Base-by-base conservation (phyloP, 495 filamentous ascomycete genomes). In the Xylaria flabelliformis region DNA sequence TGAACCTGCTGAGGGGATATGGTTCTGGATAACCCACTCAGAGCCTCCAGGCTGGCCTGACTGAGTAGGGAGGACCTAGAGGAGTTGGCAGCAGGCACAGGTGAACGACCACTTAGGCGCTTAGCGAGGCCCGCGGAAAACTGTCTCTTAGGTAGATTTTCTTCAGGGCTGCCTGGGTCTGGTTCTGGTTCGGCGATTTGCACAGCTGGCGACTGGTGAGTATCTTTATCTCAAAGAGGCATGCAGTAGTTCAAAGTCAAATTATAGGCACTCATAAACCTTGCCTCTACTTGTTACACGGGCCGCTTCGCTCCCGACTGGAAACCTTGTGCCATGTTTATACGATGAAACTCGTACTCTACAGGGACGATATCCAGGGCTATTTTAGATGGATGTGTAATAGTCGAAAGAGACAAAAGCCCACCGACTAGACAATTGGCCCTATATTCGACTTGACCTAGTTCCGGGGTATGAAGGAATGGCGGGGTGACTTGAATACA, bases 151-250 rank as follows among this genome's bases (percentile, higher is more conserved):
- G 75, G 74, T 24, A 74, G 77, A 46, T 66, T 56, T 46, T 86
- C 85, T 32, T 86, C 84, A n/a, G 70, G 65, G 42, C 74, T 70
- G 51, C 66, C 53, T 12, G 74, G 70, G 19, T 73, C 74, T 51
- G 75, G 73, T 65, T 82, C 80, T 26, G 84, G 84, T 74, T 85
- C 85, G 44, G 84, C 83, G 64, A 86, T 86, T 51, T 85, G 83
- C 41, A 86, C 85, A 62, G 83, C 85, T 86, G 67, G 59, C 32
- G 67, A 55, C 19, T 4, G 51, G 63, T 72, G 39, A 72, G 70
- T 26, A n/a, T 65, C 62, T 10, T 56, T 36, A 24, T 67, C 63
- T 71, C 34, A 51, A 53, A 55, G 48, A 50, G 24, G 44, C 15
- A 26, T 21, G 62, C 29, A 53, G 44, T 39, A 36, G 29, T 26